Base-by-base conservation (phyloP, 306 rosid genomes). In the Phaseolus lunatus region DNA sequence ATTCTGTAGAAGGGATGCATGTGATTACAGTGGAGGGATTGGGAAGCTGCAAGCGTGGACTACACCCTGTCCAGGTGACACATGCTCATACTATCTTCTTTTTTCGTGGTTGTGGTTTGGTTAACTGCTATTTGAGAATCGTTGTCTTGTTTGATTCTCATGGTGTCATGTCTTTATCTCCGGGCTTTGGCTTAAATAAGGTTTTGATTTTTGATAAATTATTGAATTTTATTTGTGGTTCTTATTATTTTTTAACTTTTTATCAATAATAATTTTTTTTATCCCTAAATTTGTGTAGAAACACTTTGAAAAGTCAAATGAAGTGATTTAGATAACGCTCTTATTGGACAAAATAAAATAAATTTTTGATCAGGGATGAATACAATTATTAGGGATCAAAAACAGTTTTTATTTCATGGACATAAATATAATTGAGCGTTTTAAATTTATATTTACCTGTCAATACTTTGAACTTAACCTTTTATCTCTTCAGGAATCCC, bases 1-100 rank as follows among this genome's bases (percentile, higher is more conserved):
- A 95, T 83, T 90, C 98, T 75, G 93, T 95, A 45, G 97, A 92
- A 89, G 98, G 98, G 75, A 95, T 90, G 97, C 97, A 95, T 37
- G 85, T 95, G 78, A 92, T 95, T 78, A 92, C 98, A 35, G 96
- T 90, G 82, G 98, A 95, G 84, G 98, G 97, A 61, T 57, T 95
- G 70, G 97, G 97, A 31, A 92, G 80, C 84, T 83, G 81, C 84
- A 95, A 84, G 82, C 86, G 18, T 26, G 98, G 98, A 22, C 80
- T 92, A 85, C 98, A 95, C 81, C 98, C 98, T 41, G 67, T 92
- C 75, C 98, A 95, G 89, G 98, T 92, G 85, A 83, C 33, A 39
- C 50, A 33, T 50, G n/a, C 57, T 74, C 54, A 19, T 53, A 67
- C 76, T 72, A 8, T 59, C 15, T 59, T 67, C 43, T 63, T 57